Evolutionary conservation across 2,329 filamentous ascomycete genomes (phyloP), one percentile per base, ranked within the genome.

Genomic region (Nannizziopsis arthrosporioides): DNA sequence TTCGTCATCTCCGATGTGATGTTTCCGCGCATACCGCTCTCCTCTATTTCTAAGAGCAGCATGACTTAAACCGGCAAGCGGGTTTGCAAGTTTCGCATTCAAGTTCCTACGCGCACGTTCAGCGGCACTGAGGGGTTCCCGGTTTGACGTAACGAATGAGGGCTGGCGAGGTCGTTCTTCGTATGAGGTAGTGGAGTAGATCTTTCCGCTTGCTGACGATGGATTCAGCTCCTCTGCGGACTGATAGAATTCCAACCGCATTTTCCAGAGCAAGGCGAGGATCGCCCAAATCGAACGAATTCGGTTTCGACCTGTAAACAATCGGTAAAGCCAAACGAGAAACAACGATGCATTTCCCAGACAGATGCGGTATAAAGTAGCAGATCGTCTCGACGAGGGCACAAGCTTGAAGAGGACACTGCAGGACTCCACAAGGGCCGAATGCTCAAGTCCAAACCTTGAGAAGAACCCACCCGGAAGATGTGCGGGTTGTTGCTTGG

Each of bases 41-140:
- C 78, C 80, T 63, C 75, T 74, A 31, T 65, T 67, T 41, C 67
- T 69, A 11, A 84, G 67, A 52, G 79, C 70, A 3, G 71, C 65
- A 36, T 70, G 65, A 12, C 61, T 68, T 49, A 69, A 69, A 10
- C 71, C 73, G 2, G 69, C 67, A 6, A 77, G 63, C 8, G 75
- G 75, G 51, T 77, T 77, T 17, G 71, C 73, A 39, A 77, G 67
- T 57, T 73, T 75, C 2, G 73, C 72, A 45, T 69, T 68, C 38
- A 68, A 48, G 43, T 68, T 68, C 19, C 66, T 64, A 1, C 67
- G 57, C 12, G 63, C 64, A 12, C 61, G 65, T 48, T 70, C 67
- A 12, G 66, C 64, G 3, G 66, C 64, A 7, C 61, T 65, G 12
- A 56, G 51, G 5, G 48, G 44, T 34, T 56, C 54, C 27, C 50